phyloP scores from a whole-genome alignment of 2,329 filamentous ascomycete genomes.

The Neodidymelliopsis sp. region DNA sequence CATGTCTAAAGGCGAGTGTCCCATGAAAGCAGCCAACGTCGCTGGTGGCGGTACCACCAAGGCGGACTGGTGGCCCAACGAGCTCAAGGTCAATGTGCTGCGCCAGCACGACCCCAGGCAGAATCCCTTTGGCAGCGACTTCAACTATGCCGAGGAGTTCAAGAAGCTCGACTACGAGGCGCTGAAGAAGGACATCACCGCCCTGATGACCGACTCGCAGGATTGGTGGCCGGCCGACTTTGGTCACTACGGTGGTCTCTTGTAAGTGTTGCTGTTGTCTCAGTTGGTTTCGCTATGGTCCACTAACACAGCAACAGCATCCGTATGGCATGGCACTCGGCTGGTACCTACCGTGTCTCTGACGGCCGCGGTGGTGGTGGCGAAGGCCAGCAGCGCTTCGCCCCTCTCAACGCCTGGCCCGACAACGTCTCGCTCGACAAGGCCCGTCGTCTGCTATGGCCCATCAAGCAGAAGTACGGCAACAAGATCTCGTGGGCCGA shows the following conservation, averaged over 20 bases:
- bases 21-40: slow-evolving; percentile 44
- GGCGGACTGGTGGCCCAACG: slow-evolving; percentile 77
- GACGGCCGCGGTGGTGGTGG: slow-evolving; percentile 80
- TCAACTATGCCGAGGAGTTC: slow-evolving; percentile 77
- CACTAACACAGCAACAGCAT: slow-evolving; percentile 51
- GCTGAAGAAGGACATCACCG: slow-evolving; percentile 76
- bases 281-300: background rate
- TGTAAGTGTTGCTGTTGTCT: slow-evolving; percentile 46
- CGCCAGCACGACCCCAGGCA: slow-evolving; percentile 71
- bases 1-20: slow-evolving; percentile 47
- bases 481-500: slow-evolving; percentile 85
- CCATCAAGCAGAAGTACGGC: slow-evolving; percentile 85
- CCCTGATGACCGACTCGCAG: slow-evolving; percentile 78
- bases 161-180: slow-evolving; percentile 73
- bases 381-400: slow-evolving; percentile 78
- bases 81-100: slow-evolving; percentile 73
- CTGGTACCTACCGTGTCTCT: slow-evolving; percentile 77
- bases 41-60: slow-evolving; percentile 71
- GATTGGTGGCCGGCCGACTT: slow-evolving; percentile 85
- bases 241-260: slow-evolving; percentile 81
- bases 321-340: slow-evolving; percentile 82
- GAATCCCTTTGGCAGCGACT: slow-evolving; percentile 70
- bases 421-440: slow-evolving; percentile 82
- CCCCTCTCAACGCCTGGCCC: slow-evolving; percentile 82
- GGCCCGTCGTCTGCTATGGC: slow-evolving; percentile 79